Evolutionary conservation across 2,329 filamentous ascomycete species (phyloP).

Genomic region (Ophiognomonia clavigignenti-juglandacearum): DNA sequence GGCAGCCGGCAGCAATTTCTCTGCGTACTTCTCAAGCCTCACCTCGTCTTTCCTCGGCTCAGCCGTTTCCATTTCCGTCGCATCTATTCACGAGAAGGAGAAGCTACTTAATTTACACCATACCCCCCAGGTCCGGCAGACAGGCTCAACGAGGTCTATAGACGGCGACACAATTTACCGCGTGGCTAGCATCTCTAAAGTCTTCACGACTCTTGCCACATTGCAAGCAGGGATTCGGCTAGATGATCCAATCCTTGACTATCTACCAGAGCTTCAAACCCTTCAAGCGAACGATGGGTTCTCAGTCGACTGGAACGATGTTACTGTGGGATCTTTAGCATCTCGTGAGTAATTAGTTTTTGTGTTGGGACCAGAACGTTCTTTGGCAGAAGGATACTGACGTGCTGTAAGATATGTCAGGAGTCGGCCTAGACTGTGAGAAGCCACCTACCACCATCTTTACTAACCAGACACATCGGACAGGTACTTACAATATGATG

Average conservation of each 20-base stretch:
- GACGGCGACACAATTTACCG: conserved; percentile 31
- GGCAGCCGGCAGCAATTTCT: conserved; percentile 21
- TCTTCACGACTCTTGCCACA: conserved; percentile 26
- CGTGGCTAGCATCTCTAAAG: conserved; percentile 33
- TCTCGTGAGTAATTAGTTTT: conserved; percentile 21
- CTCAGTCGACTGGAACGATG: conserved; percentile 40
- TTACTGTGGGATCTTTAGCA: conserved; percentile 40
- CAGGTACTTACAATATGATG: conserved; percentile 4
- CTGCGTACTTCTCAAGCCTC: conserved; percentile 23
- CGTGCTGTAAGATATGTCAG: conserved; percentile 30
- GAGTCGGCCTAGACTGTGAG: conserved; percentile 34
- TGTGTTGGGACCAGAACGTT: too few species aligned
- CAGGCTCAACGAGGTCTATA: conserved; percentile 24
- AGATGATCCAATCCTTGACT: conserved; percentile 40
- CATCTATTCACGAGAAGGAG: conserved; percentile 35
- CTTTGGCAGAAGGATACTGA: too few species aligned
- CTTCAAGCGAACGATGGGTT: conserved; percentile 18
- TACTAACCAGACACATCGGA: background rate
- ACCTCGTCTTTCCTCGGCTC: conserved; percentile 26
- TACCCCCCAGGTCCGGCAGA: conserved; percentile 29
- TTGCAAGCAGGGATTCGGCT: conserved; percentile 27
- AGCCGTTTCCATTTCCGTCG: conserved; percentile 33
- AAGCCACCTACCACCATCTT: background rate
- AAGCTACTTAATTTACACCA: conserved; percentile 35
- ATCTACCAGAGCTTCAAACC: conserved; percentile 33